These are phyloP conservation scores for Aspergillus caelatus DNA, from an alignment of 2,329 filamentous ascomycete genomes.

Conservation along the genomic window DNA sequence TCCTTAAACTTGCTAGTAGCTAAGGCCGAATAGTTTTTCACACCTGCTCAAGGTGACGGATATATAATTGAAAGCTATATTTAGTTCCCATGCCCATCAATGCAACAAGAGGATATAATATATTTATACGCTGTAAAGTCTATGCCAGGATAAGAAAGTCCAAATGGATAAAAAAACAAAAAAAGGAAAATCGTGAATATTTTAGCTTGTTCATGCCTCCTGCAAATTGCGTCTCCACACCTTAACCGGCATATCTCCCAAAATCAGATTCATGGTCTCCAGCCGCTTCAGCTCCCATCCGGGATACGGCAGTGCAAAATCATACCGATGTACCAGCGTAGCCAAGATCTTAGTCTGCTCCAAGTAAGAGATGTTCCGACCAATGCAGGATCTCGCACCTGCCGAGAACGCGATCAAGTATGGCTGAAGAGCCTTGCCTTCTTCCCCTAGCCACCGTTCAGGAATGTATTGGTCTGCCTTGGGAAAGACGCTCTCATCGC, in stretches of 20 bases:
- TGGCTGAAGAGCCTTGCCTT: slow-evolving; percentile 42
- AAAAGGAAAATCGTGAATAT: slow-evolving; percentile 10
- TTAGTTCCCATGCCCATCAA: not conserved
- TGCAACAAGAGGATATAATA: not conserved
- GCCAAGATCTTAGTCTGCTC: slow-evolving; percentile 56
- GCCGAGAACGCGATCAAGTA: slow-evolving; percentile 46
- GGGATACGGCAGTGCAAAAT: slow-evolving; percentile 31
- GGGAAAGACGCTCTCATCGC: slow-evolving; percentile 42
- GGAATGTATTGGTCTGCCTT: slow-evolving; percentile 44
- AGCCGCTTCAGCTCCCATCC: slow-evolving; percentile 30
- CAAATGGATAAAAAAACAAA: not conserved
- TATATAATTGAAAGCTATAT: not conserved
- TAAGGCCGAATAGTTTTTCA: not conserved
- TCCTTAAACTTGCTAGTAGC: too few relatives aligned
- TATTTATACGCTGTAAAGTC: not conserved
- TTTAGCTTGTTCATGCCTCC: slow-evolving; percentile 5
- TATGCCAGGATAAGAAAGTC: not conserved
- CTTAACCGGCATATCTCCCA: slow-evolving; percentile 36
- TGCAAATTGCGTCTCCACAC: slow-evolving; percentile 30
- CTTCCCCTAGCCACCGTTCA: slow-evolving; percentile 47
- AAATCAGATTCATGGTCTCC: slow-evolving; percentile 35
- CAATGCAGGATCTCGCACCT: slow-evolving; percentile 46
- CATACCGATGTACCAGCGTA: slow-evolving; percentile 33
- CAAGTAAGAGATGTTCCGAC: slow-evolving; percentile 47
- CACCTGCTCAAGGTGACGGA: not conserved